A percentile compares a stretch with the other conserved stretches of the same genome.
These are phyloP conservation scores for Diaporthe citrichinensis DNA, from an alignment of 2,329 filamentous ascomycete species.

Conservation along the genomic window DNA sequence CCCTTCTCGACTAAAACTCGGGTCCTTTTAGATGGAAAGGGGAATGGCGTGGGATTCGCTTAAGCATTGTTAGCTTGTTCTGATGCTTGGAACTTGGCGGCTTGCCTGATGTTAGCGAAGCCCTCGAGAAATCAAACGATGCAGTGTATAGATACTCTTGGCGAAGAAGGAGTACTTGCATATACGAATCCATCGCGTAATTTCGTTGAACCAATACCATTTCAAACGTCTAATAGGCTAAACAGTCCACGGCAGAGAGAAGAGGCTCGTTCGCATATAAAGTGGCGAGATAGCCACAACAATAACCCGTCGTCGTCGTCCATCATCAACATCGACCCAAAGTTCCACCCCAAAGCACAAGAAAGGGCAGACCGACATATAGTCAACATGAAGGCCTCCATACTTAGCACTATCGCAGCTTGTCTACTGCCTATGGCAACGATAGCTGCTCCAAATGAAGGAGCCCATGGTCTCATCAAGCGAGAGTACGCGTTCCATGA, in stretches of 20 bases:
- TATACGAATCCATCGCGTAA: slow-evolving; percentile 24
- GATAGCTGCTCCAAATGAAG: background rate
- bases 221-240: background rate
- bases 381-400: background rate
- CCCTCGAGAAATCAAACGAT: background rate
- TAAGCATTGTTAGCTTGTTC: background rate
- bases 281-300: background rate
- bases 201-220: background rate
- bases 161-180: slow-evolving; percentile 3
- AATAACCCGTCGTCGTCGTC: background rate
- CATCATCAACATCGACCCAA: background rate
- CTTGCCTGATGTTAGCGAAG: background rate
- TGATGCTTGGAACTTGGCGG: slow-evolving; percentile 7
- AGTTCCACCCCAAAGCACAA: background rate
- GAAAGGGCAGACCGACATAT: background rate
- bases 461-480: background rate
- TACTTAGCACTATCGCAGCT: slow-evolving; percentile 4
- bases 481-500: background rate
- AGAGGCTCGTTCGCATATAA: background rate
- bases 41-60: slow-evolving; percentile 10
- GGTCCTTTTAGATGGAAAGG: background rate
- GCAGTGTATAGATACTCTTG: slow-evolving; percentile 3
- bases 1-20: background rate
- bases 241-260: background rate
- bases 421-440: slow-evolving; percentile 1